Evolutionary conservation across 1,139 yeast species (phyloP).

Genomic region (Candida freyschussii): DNA sequence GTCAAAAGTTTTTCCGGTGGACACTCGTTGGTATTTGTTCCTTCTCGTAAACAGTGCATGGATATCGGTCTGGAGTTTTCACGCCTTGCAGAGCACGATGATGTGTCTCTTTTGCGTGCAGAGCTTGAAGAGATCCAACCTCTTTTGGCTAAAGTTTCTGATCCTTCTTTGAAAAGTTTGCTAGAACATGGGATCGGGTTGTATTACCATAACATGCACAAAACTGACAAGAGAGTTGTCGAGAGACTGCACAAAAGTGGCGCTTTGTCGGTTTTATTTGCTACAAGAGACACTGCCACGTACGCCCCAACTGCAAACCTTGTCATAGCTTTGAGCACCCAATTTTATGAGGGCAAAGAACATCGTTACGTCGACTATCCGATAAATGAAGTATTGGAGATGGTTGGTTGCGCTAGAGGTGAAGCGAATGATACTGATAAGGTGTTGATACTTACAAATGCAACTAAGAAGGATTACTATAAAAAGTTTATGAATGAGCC

Average conservation of each 20-base stretch:
- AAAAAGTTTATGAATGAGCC: conserved; percentile 68
- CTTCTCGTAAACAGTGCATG: conserved; percentile 51
- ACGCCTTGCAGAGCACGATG: conserved; percentile 34
- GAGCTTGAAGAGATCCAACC: conserved; percentile 38
- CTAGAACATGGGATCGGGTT: conserved; percentile 66
- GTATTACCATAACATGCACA: conserved; percentile 55
- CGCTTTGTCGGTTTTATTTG: conserved; percentile 49
- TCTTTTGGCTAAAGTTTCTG: conserved; percentile 42
- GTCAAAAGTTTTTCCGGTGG: conserved; percentile 31
- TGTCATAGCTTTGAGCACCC: conserved; percentile 69
- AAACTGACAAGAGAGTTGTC: conserved; percentile 49
- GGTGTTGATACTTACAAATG: conserved; percentile 54
- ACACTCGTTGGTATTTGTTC: conserved; percentile 48
- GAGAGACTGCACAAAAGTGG: conserved; percentile 47
- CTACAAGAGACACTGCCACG: conserved; percentile 51
- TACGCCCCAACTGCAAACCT: conserved; percentile 48
- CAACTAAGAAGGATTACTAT: conserved; percentile 57
- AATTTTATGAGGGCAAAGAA: conserved; percentile 66
- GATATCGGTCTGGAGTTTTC: conserved; percentile 47
- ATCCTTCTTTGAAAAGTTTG: conserved; percentile 40
- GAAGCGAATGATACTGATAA: conserved; percentile 30
- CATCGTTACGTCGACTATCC: conserved; percentile 68
- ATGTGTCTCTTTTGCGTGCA: conserved; percentile 31
- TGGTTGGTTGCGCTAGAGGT: conserved; percentile 59
- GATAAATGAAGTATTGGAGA: conserved; percentile 60